A percentile compares a stretch with the other conserved stretches of the same genome.
These are phyloP conservation scores for Leptodontidium sp. DNA, from an alignment of 2,329 filamentous ascomycete genomes.

Conservation along the genomic window DNA sequence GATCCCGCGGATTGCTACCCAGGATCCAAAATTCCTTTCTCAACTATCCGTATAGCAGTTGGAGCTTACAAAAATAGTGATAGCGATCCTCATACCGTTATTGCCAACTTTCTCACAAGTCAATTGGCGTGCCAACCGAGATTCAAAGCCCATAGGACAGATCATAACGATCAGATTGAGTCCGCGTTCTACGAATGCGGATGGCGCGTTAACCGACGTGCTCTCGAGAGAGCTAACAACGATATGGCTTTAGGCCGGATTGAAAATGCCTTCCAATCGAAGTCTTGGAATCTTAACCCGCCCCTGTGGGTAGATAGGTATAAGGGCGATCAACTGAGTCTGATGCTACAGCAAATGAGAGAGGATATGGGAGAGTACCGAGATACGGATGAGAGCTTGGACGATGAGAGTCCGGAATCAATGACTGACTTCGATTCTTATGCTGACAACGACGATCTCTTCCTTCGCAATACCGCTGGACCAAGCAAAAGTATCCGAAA, in stretches of 20 bases:
- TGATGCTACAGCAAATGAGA: conserved; percentile 8
- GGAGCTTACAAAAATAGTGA: conserved; percentile 7
- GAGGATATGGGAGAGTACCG: neutral
- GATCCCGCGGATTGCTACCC: conserved; percentile 23
- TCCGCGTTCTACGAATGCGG: conserved; percentile 31
- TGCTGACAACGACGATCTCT: neutral
- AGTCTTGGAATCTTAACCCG: conserved; percentile 16
- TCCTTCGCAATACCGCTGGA: neutral
- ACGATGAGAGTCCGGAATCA: conserved; percentile 9
- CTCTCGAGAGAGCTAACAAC: conserved; percentile 23
- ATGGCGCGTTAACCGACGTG: conserved; percentile 32
- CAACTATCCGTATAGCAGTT: conserved; percentile 21
- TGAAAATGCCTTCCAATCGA: conserved; percentile 19
- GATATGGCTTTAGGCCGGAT: conserved; percentile 15
- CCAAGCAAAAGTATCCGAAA: neutral
- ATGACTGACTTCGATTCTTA: too few species aligned
- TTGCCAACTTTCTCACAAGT: conserved; percentile 27
- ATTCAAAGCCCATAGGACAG: too few species aligned
- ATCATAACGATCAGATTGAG: conserved; percentile 28
- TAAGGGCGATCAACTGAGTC: conserved; percentile 22
- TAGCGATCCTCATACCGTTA: conserved; percentile 7
- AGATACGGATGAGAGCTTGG: neutral
- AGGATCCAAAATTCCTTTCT: conserved; percentile 25
- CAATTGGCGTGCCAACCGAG: neutral
- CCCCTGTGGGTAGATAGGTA: conserved; percentile 28